Conservation (phyloP, 2,329 filamentous ascomycete species). For the Pseudogymnoascus sp. region DNA sequence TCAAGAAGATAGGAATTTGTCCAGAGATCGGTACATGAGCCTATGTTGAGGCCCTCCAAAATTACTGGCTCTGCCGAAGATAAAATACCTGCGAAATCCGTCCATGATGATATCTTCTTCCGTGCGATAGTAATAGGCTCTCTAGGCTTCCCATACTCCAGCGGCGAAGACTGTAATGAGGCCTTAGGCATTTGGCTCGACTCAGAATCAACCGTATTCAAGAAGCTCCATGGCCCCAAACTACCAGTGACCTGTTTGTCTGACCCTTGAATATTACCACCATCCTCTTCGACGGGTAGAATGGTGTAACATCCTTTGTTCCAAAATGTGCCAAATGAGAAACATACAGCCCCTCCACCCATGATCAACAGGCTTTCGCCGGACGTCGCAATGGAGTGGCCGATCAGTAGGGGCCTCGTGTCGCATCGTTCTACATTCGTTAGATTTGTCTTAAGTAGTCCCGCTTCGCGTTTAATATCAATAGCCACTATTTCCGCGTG, state of each 20-base stretch:
- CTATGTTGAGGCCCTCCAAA: slow-evolving; percentile 57
- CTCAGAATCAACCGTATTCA: slow-evolving; percentile 16
- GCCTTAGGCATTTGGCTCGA: background rate
- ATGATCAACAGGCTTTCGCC: slow-evolving; percentile 49
- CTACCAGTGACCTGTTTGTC: background rate
- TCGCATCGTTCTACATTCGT: slow-evolving; percentile 19
- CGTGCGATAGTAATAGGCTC: slow-evolving; percentile 37
- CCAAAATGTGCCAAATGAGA: slow-evolving; percentile 85
- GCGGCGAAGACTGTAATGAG: slow-evolving; percentile 2
- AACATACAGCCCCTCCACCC: slow-evolving; percentile 80
- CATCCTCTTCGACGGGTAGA: background rate
- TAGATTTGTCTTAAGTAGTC: background rate
- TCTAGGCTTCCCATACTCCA: background rate
- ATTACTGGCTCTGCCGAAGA: slow-evolving; percentile 52
- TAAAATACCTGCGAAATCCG: slow-evolving; percentile 54
- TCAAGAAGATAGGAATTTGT: slow-evolving; percentile 57
- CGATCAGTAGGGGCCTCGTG: slow-evolving; percentile 60
- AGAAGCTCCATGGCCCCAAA: slow-evolving; percentile 17
- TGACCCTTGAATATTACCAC: background rate
- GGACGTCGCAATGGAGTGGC: slow-evolving; percentile 48
- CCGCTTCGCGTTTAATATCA: background rate
- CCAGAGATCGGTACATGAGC: slow-evolving; percentile 60
- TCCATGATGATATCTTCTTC: slow-evolving; percentile 40
- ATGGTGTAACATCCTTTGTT: slow-evolving; percentile 44
- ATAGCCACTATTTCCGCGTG: slow-evolving; percentile 41